Conservation (phyloP, 192 early-diverging fungal genomes). For the Backusella tuberculispora region DNA sequence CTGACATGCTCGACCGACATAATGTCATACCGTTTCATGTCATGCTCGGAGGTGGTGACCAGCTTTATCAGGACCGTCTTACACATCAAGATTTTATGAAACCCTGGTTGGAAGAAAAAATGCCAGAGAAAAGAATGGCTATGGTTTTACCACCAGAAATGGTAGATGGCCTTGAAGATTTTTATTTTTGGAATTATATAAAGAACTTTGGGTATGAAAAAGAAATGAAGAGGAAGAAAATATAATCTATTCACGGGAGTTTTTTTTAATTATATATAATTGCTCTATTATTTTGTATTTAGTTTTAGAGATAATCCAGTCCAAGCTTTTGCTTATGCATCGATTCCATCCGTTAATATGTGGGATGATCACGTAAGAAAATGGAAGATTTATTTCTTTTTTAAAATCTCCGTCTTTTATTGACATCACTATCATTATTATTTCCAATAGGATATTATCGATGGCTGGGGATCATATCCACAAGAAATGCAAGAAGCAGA, state of each 20-base stretch:
- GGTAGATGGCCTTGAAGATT: slow-evolving; percentile 27
- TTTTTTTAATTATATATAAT: slow-evolving; percentile 48
- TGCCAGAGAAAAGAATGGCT: slow-evolving; percentile 25
- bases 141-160: slow-evolving; percentile 12
- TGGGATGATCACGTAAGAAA: slow-evolving; percentile 77
- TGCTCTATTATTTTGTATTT: not conserved
- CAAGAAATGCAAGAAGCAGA: slow-evolving; percentile 64
- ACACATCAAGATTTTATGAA: slow-evolving; percentile 33
- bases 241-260: not conserved
- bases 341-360: slow-evolving; percentile 71
- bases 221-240: too few relatives aligned
- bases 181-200: slow-evolving; percentile 37
- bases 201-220: slow-evolving; percentile 30
- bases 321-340: slow-evolving; percentile 39
- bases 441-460: slow-evolving; percentile 59
- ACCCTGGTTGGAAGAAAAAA: slow-evolving; percentile 25
- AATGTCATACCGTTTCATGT: slow-evolving; percentile 61
- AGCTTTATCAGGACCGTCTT: slow-evolving; percentile 56
- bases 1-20: slow-evolving; percentile 65
- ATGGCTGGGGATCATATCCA: slow-evolving; percentile 84
- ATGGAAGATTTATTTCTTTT: not conserved
- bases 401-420: not conserved
- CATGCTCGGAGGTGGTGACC: slow-evolving; percentile 74
- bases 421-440: not conserved
- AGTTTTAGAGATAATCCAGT: slow-evolving; percentile 30